Evolutionary conservation across 2,329 filamentous ascomycete genomes (phyloP), one percentile per base, ranked within the genome.

Genomic region (Fusarium sp.): DNA sequence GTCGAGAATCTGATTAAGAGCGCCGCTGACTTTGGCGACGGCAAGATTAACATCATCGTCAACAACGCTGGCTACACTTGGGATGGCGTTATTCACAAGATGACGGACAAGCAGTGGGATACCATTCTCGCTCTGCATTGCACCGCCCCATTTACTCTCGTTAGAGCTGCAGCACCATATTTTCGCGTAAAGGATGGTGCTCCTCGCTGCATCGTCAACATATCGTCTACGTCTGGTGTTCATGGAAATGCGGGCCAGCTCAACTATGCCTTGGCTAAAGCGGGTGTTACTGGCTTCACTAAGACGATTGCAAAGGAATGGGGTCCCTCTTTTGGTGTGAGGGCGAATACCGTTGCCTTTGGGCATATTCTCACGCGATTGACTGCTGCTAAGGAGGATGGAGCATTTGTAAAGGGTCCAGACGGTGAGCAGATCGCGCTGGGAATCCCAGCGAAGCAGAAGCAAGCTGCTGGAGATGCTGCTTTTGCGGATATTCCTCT

Each of bases 41-140:
- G 93, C 76, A 97, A 97, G 84, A 94, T 97, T 68, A 92, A 97
- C 80, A 92, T 96, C 78, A 91, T 97, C 60, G 92, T 97, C 64
- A 97, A 97, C 82, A 97, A 97, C 79, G 94, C 94, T 1, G 94
- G 93, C 44, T 97, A 93, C 82, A 97, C 94, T 1, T 97, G 94
- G 93, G 94, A 97, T 79, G 94, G 91, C 9, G 93, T 97, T 41
- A 94, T 97, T 72, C 93, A 97, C 85, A 97, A 96, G 86, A 95
- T 94, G 85, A 92, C 90, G 18, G 93, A 97, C 84, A 93, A 93
- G 83, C 93, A 97, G 85, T 97, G 93, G 93, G 91, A 96, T 68
- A 94, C 91, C 53, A 97, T 97, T 79, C 83, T 97, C 30, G 89
- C 91, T 24, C 85, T 97, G 49, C 94, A 97, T 85, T 90, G 88